phyloP scores from a whole-genome alignment of 345 rosid genomes.

The Rhizophora mangle region DNA sequence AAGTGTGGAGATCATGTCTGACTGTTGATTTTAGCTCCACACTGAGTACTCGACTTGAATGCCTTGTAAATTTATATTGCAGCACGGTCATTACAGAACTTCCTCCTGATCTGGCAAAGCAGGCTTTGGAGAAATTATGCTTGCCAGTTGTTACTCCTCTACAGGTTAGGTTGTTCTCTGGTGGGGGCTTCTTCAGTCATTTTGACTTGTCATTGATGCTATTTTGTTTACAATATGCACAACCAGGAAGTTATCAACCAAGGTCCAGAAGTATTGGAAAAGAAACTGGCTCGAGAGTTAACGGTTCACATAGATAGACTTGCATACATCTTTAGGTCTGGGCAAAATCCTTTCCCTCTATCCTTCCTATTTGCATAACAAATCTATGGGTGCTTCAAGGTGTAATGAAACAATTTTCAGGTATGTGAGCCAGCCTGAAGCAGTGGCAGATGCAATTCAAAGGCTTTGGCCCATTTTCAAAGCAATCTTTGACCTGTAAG shows the following conservation, averaged over 20 bases:
- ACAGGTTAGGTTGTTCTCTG: slow-evolving; percentile 52
- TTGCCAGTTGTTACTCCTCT: slow-evolving; percentile 79
- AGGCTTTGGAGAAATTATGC: slow-evolving; percentile 79
- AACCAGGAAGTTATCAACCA: slow-evolving; percentile 69
- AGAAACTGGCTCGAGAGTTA: slow-evolving; percentile 87
- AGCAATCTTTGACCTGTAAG: slow-evolving; percentile 89
- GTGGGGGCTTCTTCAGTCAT: background rate
- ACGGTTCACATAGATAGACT: slow-evolving; percentile 94
- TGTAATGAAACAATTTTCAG: slow-evolving; percentile 38
- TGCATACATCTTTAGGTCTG: slow-evolving; percentile 93
- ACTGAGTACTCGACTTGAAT: slow-evolving; percentile 14
- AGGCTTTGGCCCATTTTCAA: slow-evolving; percentile 93
- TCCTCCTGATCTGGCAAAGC: slow-evolving; percentile 79
- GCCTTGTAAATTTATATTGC: slow-evolving; percentile 32
- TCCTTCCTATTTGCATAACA: slow-evolving; percentile 3
- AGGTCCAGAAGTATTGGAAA: slow-evolving; percentile 72
- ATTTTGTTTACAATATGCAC: slow-evolving; percentile 14
- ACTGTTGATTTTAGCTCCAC: slow-evolving; percentile 12
- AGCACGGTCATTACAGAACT: slow-evolving; percentile 95
- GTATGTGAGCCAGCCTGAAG: slow-evolving; percentile 94
- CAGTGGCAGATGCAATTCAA: slow-evolving; percentile 88
- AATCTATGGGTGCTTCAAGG: slow-evolving; percentile 11
- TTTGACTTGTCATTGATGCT: slow-evolving; percentile 17
- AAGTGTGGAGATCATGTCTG: slow-evolving; percentile 10
- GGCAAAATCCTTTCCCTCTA: slow-evolving; percentile 22